Base-by-base conservation (phyloP, 345 rosid species). In the Ceriops zippeliana region DNA sequence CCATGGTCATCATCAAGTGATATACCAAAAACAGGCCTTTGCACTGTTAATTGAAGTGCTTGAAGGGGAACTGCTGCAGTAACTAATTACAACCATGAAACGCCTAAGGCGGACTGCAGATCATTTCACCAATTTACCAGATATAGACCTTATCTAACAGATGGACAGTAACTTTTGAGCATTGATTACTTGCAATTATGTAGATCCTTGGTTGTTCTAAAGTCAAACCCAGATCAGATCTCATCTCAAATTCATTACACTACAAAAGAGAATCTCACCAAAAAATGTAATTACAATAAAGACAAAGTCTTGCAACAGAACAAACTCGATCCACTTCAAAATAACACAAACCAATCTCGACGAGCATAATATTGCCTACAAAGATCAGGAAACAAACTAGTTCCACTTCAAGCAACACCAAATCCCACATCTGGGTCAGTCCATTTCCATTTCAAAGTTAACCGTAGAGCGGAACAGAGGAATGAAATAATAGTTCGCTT, bases 371-470 rank as follows among this genome's bases (percentile, higher is more conserved):
- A 63, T 21, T 34, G 31, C 5, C 17, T 49, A 11, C 8, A 52
- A 27, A 72, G 15, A 57, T 30, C 22, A 2, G 28, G 19, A 69
- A 27, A 78, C 26, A 9, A 30, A 30, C 24, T 8, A 56, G 47
- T 42, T 17, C 52, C 70, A 67, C 60, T 37, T 54, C 65, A 60
- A 65, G 20, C 21, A 16, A 34, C 24, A 68, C 27, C 28, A 22
- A 42, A 66, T 53, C 65, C 52, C 59, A 27, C n/a, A 15, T 69
- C 46, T 49, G 28, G 78, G 32, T 65, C 52, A 35, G 35, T 47
- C 27, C 71, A 67, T 9, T 35, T 27, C 22, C 47, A 31, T 27
- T 16, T 10, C 64, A 58, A 35, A 27, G 20, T 42, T 2, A 30
- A 52, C 16, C 28, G 58, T 27, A 27, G 56, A 27, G n/a, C 58